Evolutionary conservation across 129 eudicot species (phyloP), one percentile per base, ranked within the genome.

Genomic region (Tagetes erecta): DNA sequence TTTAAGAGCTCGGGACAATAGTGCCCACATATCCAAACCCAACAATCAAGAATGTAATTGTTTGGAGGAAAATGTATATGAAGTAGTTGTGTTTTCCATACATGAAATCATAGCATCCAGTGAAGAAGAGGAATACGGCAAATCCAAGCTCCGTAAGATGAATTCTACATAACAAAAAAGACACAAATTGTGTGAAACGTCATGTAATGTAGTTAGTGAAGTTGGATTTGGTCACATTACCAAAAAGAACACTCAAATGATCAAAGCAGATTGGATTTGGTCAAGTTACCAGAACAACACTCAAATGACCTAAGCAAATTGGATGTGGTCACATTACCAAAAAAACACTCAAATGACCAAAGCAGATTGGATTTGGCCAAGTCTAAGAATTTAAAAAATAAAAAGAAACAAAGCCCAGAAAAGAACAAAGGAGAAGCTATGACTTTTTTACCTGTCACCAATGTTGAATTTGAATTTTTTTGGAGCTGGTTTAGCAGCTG

Each of bases 11-110:
- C 9, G 92, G 95, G 79, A 95, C 87, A 9, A 95, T 95, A 55
- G 99, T 95, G 67, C 99, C 99, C 27, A 95, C 86, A 53, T 88
- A 95, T 46, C 99, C 99, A 31, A 95, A 91, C 57, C 99, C 99
- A 73, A 91, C 89, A 27, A 95, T 88, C 62, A 84, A 69, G 78
- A 91, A 95, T 46, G 99, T 95, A 49, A 95, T 79, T 12, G 89
- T 91, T 79, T 95, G 99, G 60, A 95, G 97, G 83, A 86, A 95
- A 71, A 95, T 82, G 91, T 91, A 95, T 30, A 95, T 73, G 83
- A 91, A 95, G 83, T 88, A 95, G 78, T 86, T 83, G 89, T 86
- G 82, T 77, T 88, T 87, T 11, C 99, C 99, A 37, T 95, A 88
- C 70, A 86, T 83, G 41, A 85, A 85, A 70, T 95, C 99, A 64